These are phyloP conservation scores for Diaporthe citrichinensis DNA, from an alignment of 2,329 filamentous ascomycete species.

Conservation along the genomic window DNA sequence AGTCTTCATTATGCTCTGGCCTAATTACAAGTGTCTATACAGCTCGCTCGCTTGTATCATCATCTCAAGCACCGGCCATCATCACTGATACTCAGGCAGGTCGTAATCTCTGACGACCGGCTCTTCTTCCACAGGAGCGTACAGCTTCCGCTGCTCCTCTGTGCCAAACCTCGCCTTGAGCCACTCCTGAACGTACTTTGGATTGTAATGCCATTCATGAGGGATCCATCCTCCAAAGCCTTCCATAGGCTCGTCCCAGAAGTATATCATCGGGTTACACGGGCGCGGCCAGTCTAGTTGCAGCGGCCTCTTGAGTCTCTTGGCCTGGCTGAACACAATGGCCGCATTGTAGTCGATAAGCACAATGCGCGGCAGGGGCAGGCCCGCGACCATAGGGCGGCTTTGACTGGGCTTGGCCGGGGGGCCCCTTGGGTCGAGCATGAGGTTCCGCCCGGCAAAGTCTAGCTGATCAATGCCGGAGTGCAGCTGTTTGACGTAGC, in stretches of 20 bases:
- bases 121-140: background rate
- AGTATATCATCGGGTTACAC: background rate
- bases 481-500: conserved; percentile 7
- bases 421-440: background rate
- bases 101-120: background rate
- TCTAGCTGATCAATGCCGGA: conserved; percentile 13
- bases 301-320: background rate
- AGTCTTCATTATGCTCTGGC: background rate
- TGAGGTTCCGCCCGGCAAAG: background rate
- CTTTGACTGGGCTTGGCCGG: background rate
- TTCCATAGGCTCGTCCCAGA: background rate
- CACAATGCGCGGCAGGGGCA: background rate
- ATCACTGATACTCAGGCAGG: background rate
- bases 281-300: background rate
- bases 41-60: background rate
- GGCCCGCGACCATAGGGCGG: background rate
- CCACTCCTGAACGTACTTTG: background rate
- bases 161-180: background rate
- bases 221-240: background rate
- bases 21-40: background rate
- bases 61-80: background rate
- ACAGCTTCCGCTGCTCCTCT: background rate
- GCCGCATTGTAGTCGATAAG: conserved; percentile 5
- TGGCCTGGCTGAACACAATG: background rate
- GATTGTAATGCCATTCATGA: background rate